A percentile compares a stretch with the other conserved stretches of the same genome.
phyloP scores from a whole-genome alignment of 2,329 filamentous ascomycete genomes.

The Alternaria metachromatica region DNA sequence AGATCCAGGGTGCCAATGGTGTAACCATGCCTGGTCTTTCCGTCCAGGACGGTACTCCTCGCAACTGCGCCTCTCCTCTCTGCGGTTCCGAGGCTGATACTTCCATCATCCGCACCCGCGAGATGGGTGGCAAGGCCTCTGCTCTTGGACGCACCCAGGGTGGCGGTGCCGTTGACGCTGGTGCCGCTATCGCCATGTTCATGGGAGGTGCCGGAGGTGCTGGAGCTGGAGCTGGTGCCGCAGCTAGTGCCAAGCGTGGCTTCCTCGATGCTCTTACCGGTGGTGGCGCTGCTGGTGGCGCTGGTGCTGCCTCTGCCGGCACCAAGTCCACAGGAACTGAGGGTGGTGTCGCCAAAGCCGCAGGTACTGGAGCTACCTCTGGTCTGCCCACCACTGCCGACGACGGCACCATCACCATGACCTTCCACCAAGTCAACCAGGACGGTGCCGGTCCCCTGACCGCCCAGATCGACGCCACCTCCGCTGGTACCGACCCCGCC shows the following conservation, averaged over 20 bases:
- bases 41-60: conserved; percentile 69
- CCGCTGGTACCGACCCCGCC: conserved; percentile 64
- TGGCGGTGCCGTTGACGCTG: conserved; percentile 56
- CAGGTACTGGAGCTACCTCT: conserved; percentile 60
- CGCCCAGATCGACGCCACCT: conserved; percentile 67
- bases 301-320: conserved; percentile 42
- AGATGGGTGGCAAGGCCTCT: conserved; percentile 63
- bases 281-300: conserved; percentile 11
- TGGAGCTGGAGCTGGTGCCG: conserved; percentile 25
- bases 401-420: conserved; percentile 67
- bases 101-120: conserved; percentile 69
- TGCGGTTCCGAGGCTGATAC: conserved; percentile 74
- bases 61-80: conserved; percentile 66
- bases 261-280: conserved; percentile 35
- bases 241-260: conserved; percentile 27
- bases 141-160: conserved; percentile 70
- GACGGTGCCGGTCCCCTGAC: conserved; percentile 70
- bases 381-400: conserved; percentile 68
- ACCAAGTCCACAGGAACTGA: conserved; percentile 59
- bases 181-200: conserved; percentile 11
- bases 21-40: conserved; percentile 69
- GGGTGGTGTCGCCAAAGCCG: conserved; percentile 60
- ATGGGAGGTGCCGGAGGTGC: conserved; percentile 3
- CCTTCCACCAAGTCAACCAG: conserved; percentile 74
- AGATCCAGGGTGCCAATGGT: conserved; percentile 65